These are phyloP conservation scores for Colletotrichum orchidophilum DNA, from an alignment of 2,329 filamentous ascomycete genomes.

Conservation along the genomic window DNA sequence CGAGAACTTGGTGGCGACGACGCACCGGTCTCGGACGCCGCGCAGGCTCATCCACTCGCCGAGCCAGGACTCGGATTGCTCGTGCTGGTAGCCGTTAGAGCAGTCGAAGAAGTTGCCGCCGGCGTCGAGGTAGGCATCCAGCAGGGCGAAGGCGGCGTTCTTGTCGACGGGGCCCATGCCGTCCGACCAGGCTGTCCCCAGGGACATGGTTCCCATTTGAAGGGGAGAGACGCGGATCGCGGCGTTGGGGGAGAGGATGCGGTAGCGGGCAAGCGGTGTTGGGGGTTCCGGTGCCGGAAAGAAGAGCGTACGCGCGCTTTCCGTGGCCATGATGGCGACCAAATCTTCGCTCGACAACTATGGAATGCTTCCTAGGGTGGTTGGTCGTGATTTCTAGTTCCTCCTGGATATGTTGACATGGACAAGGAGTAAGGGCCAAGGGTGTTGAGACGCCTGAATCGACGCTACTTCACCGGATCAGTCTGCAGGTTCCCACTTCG, in stretches of 20 bases:
- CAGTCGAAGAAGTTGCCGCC: constrained; percentile 78
- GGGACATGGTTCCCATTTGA: constrained; percentile 61
- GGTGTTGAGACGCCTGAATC: neutral
- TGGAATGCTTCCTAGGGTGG: neutral
- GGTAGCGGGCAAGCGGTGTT: constrained; percentile 32
- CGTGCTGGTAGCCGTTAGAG: constrained; percentile 65
- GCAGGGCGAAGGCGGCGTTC: constrained; percentile 61
- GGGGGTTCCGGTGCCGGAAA: neutral
- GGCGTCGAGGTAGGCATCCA: constrained; percentile 64
- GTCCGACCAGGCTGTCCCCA: constrained; percentile 55
- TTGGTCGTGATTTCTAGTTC: neutral
- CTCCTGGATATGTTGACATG: neutral
- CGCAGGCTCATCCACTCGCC: constrained; percentile 65
- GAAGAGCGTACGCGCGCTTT: neutral
- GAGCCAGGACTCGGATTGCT: constrained; percentile 65
- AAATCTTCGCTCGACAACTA: neutral
- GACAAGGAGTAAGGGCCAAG: neutral
- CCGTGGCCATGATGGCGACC: neutral
- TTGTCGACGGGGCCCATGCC: constrained; percentile 64
- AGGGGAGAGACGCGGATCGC: constrained; percentile 62
- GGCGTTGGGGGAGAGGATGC: constrained; percentile 60
- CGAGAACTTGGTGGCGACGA: constrained; percentile 67
- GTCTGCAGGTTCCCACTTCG: neutral
- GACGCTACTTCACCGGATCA: neutral
- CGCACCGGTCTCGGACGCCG: constrained; percentile 60